phyloP scores from a whole-genome alignment of 2,329 filamentous ascomycete genomes.

The Exutisphaerella laricina region DNA sequence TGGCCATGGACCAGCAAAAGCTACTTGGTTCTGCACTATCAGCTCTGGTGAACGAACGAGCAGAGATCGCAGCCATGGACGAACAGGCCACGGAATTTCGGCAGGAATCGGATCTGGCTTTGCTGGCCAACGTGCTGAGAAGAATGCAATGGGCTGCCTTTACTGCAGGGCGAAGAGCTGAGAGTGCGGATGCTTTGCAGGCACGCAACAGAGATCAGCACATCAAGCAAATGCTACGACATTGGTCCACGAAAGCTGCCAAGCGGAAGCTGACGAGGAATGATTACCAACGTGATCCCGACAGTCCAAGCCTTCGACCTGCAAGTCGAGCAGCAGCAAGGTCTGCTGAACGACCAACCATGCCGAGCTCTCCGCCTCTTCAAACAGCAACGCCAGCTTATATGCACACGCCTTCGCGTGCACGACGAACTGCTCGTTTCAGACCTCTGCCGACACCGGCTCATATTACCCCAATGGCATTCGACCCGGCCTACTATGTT shows the following conservation, averaged over 20 bases:
- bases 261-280: slow-evolving; percentile 20
- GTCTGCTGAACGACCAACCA: slow-evolving; percentile 17
- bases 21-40: slow-evolving; percentile 33
- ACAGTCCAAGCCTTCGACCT: slow-evolving; percentile 29
- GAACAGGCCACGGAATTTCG: slow-evolving; percentile 43
- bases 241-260: slow-evolving; percentile 48
- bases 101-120: slow-evolving; percentile 43
- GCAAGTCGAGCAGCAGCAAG: slow-evolving; percentile 27
- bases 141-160: slow-evolving; percentile 55
- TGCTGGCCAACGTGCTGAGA: slow-evolving; percentile 46
- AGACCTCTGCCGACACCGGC: slow-evolving; percentile 29
- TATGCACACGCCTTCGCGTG: slow-evolving; percentile 42
- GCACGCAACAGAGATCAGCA: slow-evolving; percentile 52
- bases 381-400: slow-evolving; percentile 33
- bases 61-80: slow-evolving; percentile 28
- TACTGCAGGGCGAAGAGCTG: slow-evolving; percentile 46
- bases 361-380: slow-evolving; percentile 18
- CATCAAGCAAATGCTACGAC: slow-evolving; percentile 49
- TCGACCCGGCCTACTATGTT: slow-evolving; percentile 23
- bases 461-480: slow-evolving; percentile 28
- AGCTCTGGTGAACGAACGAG: slow-evolving; percentile 24
- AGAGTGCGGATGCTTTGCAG: slow-evolving; percentile 50
- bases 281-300: slow-evolving; percentile 21
- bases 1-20: slow-evolving; percentile 25
- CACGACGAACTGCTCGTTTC: slow-evolving; percentile 24